These are phyloP conservation scores for Apiospora pterosperma DNA, from an alignment of 2,329 filamentous ascomycete genomes.

Conservation along the genomic window DNA sequence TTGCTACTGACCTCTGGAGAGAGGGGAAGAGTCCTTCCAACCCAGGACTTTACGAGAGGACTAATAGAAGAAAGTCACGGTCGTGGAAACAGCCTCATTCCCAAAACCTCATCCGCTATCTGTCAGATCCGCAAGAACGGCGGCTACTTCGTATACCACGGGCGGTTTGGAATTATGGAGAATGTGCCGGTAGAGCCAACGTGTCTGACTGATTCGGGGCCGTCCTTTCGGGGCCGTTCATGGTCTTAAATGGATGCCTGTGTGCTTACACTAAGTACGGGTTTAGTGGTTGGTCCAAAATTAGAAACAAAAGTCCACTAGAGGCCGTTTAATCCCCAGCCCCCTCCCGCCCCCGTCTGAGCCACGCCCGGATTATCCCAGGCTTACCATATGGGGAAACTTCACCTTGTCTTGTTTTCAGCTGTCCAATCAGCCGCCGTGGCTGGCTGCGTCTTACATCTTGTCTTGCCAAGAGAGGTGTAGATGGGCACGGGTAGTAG, in stretches of 20 bases:
- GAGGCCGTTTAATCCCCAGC: background rate
- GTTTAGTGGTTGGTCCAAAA: background rate
- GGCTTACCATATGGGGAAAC: background rate
- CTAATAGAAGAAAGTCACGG: too few species aligned
- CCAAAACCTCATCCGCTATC: too few species aligned
- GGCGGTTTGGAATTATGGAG: too few species aligned
- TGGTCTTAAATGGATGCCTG: background rate
- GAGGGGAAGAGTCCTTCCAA: too few species aligned
- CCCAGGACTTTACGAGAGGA: too few species aligned
- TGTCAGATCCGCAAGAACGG: too few species aligned
- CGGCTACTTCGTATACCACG: too few species aligned
- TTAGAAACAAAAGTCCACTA: background rate
- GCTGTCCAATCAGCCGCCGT: background rate
- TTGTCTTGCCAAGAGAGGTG: background rate
- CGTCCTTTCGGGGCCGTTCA: background rate
- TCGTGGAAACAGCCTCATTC: too few species aligned
- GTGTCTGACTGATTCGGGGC: background rate
- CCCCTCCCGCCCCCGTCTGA: background rate
- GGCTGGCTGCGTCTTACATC: background rate
- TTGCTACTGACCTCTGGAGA: too few species aligned
- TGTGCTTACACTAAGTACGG: background rate
- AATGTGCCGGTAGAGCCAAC: background rate
- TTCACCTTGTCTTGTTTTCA: background rate
- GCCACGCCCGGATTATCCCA: background rate
- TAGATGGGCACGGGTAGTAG: background rate